A percentile compares a stretch with the other conserved stretches of the same genome.
Conservation (phyloP, 1,139 yeast genomes). For the Yamadazyma sp. region DNA sequence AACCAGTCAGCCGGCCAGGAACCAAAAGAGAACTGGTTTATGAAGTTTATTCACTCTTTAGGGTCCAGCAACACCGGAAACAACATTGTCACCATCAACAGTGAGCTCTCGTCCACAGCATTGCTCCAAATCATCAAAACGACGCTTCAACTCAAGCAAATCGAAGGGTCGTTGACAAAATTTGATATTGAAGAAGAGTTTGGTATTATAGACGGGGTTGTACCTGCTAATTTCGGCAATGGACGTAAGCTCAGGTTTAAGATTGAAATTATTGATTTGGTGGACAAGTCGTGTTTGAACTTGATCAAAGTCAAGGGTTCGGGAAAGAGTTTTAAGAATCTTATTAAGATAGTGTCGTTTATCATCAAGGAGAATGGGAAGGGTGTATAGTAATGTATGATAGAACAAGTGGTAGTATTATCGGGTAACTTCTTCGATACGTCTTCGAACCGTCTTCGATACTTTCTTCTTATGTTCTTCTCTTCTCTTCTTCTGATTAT, state of each 20-base stretch:
- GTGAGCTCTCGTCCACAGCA: slow-evolving; percentile 29
- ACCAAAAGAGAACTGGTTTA: slow-evolving; percentile 36
- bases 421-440: no score
- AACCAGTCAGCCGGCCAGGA: slow-evolving; percentile 6
- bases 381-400: slow-evolving; percentile 3
- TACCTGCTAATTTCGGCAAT: slow-evolving; percentile 49
- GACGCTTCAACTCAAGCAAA: slow-evolving; percentile 46
- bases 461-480: no score
- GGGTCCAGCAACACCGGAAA: slow-evolving; percentile 9
- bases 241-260: slow-evolving; percentile 51
- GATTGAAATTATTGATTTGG: slow-evolving; percentile 43
- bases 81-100: slow-evolving; percentile 35
- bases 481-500: no score
- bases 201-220: slow-evolving; percentile 45
- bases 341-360: slow-evolving; percentile 48
- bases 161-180: slow-evolving; percentile 50
- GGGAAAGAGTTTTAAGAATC: slow-evolving; percentile 59
- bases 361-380: slow-evolving; percentile 24
- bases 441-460: no score
- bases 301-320: slow-evolving; percentile 65
- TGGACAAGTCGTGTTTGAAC: slow-evolving; percentile 48
- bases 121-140: slow-evolving; percentile 36
- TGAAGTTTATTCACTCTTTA: slow-evolving; percentile 32
- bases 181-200: slow-evolving; percentile 45
- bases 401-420: background rate